Conservation (phyloP, 768 basidiomycete species). For the Auricularia sp. region DNA sequence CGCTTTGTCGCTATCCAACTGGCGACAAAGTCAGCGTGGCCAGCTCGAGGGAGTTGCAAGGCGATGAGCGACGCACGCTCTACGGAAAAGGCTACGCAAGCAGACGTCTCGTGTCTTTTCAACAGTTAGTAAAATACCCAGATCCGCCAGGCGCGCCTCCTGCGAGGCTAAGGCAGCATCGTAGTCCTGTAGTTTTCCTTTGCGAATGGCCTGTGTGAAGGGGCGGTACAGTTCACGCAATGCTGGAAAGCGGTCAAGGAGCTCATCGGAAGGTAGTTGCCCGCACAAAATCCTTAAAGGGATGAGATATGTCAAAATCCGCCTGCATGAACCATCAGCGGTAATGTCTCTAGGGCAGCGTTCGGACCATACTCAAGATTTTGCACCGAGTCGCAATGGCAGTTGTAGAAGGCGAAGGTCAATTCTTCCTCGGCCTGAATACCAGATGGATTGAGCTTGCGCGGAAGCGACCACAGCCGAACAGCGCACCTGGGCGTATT, state of each 20-base stretch:
- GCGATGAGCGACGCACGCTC: slow-evolving; percentile 42
- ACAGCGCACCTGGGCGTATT: slow-evolving; percentile 60
- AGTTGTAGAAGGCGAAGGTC: slow-evolving; percentile 77
- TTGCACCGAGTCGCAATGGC: slow-evolving; percentile 52
- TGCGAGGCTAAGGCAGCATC: slow-evolving; percentile 57
- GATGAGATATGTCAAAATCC: slow-evolving; percentile 84
- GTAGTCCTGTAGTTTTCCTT: slow-evolving; percentile 69
- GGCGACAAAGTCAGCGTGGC: not conserved
- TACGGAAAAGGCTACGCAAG: slow-evolving; percentile 68
- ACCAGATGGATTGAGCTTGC: slow-evolving; percentile 3
- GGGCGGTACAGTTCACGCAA: slow-evolving; percentile 66
- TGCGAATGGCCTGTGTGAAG: slow-evolving; percentile 68
- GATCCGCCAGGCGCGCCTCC: slow-evolving; percentile 68
- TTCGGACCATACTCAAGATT: slow-evolving; percentile 67
- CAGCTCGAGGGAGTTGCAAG: not conserved
- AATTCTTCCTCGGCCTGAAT: slow-evolving; percentile 74
- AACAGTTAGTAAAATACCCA: slow-evolving; percentile 77
- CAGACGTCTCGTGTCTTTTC: slow-evolving; percentile 86
- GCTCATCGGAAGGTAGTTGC: slow-evolving; percentile 63
- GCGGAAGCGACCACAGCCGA: not conserved
- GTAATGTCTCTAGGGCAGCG: not conserved
- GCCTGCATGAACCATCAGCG: slow-evolving; percentile 35
- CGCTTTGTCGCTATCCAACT: slow-evolving; percentile 78
- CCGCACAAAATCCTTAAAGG: slow-evolving; percentile 84
- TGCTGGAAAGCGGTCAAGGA: slow-evolving; percentile 64